phyloP scores from a whole-genome alignment of 1,139 yeast species.

The Debaryomyces robertsiae region DNA sequence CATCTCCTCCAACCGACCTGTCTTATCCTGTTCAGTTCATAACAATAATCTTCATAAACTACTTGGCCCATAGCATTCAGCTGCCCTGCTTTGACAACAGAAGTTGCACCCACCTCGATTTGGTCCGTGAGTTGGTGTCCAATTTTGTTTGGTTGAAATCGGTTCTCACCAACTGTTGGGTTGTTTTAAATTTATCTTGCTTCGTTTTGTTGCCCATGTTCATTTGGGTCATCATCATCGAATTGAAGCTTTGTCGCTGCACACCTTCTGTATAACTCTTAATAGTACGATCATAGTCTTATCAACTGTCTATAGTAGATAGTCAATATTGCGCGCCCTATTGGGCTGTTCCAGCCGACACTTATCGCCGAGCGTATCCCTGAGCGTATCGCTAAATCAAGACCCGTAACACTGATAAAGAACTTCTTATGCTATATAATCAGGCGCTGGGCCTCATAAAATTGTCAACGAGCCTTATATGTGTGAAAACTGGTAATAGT shows the following conservation, averaged over 20 bases:
- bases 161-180: constrained; percentile 14
- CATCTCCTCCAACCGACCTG: background rate
- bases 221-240: constrained; percentile 26
- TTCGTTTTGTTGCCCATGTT: constrained; percentile 31
- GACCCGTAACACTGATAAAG: too few species aligned
- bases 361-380: background rate
- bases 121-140: constrained; percentile 8
- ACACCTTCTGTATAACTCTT: background rate
- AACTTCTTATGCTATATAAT: too few species aligned
- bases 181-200: constrained; percentile 26
- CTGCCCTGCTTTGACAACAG: constrained; percentile 1
- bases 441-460: too few species aligned
- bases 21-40: constrained; percentile 12
- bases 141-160: constrained; percentile 10
- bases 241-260: constrained; percentile 16
- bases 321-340: background rate
- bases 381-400: too few species aligned
- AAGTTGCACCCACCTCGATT: constrained; percentile 9
- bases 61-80: constrained; percentile 9
- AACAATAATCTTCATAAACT: constrained; percentile 6
- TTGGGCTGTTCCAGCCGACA: background rate
- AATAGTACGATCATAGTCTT: background rate
- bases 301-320: background rate
- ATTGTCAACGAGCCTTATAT: too few species aligned
- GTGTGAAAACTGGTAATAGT: too few species aligned